These are phyloP conservation scores for Prunus davidiana DNA, from an alignment of 306 rosid genomes.

Conservation along the genomic window DNA sequence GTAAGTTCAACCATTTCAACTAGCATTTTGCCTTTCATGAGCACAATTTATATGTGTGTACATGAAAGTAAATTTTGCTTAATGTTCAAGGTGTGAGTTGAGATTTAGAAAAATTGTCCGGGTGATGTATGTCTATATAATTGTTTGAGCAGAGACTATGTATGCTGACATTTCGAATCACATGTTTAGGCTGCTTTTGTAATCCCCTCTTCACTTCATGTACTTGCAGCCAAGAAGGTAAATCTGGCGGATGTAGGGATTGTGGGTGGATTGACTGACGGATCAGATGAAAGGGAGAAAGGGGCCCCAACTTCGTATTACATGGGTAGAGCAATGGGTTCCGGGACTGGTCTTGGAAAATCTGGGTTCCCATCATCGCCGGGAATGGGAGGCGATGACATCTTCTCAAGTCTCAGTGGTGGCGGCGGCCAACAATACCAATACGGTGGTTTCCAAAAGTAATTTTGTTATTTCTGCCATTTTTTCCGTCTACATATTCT, in stretches of 20 bases:
- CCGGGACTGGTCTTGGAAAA: conserved; percentile 81
- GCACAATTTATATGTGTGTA: neutral
- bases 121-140: neutral
- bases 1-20: conserved; percentile 52
- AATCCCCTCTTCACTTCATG: conserved; percentile 11
- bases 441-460: conserved; percentile 84
- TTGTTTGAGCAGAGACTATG: neutral
- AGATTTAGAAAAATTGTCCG: neutral
- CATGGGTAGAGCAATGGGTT: conserved; percentile 97
- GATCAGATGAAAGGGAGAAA: conserved; percentile 71
- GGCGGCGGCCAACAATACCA: conserved; percentile 55
- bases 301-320: conserved; percentile 63
- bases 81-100: neutral
- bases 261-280: conserved; percentile 77
- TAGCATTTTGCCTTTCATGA: conserved; percentile 5
- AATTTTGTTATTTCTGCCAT: conserved; percentile 15
- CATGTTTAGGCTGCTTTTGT: neutral
- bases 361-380: conserved; percentile 64
- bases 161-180: neutral
- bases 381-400: conserved; percentile 46
- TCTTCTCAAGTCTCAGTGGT: conserved; percentile 54
- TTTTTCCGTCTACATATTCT: conserved; percentile 22
- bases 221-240: conserved; percentile 81
- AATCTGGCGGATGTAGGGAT: conserved; percentile 73
- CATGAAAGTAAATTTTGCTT: neutral